These are phyloP conservation scores for Dictyostelium firmibasis DNA, from an alignment of 78 protist species.

Conservation along the genomic window DNA sequence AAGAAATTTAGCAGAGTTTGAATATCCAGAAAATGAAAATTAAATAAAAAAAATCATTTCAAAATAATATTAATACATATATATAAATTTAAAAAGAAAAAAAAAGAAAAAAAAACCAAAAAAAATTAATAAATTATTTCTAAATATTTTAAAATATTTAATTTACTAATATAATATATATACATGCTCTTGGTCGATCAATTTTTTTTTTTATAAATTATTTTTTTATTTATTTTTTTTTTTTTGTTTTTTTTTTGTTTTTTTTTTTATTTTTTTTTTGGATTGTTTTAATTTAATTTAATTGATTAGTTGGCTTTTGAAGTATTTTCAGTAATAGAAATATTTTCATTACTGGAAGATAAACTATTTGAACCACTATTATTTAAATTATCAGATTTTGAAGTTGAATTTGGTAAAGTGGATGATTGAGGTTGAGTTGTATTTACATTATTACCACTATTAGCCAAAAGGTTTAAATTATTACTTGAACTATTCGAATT, in stretches of 20 bases:
- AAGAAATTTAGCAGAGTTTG: background rate
- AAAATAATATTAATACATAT: no score
- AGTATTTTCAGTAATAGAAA: background rate
- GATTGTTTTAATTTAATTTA: background rate
- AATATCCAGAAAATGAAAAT: background rate
- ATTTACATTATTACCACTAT: background rate
- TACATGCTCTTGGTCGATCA: no score
- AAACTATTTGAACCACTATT: background rate
- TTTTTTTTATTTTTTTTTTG: background rate
- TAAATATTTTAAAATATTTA: no score
- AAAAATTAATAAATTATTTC: no score
- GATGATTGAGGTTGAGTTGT: background rate
- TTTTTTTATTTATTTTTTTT: background rate
- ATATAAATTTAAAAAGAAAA: background rate
- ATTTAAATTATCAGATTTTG: constrained; percentile 9
- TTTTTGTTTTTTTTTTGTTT: background rate
- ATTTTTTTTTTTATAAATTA: background rate
- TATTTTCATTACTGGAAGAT: background rate
- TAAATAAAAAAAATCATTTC: no score
- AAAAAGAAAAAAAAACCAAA: background rate
- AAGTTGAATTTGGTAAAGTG: background rate
- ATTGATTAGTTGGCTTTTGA: background rate
- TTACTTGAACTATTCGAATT: background rate
- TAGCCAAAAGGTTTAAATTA: background rate
- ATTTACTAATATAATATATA: no score